Percentiles rank a stretch among this genome's conserved stretches.
Evolutionary conservation across 2,329 filamentous ascomycete species (phyloP).

Genomic region (Fragosphaeria purpurea): DNA sequence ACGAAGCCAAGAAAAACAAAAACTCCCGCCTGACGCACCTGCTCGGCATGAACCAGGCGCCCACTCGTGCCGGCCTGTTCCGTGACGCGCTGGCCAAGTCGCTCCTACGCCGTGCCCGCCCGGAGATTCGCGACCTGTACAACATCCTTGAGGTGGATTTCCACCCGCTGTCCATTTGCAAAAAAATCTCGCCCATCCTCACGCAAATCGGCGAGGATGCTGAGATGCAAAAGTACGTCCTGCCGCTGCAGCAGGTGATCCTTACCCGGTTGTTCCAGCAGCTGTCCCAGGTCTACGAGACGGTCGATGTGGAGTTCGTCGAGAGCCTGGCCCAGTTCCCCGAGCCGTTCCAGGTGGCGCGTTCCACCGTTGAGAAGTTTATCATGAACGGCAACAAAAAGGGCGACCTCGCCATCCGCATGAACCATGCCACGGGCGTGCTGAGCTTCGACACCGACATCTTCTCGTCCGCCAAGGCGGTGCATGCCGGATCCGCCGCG

Average conservation of each 20-base stretch:
- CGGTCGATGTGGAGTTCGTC: slow-evolving; percentile 88
- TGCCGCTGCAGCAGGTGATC: slow-evolving; percentile 95
- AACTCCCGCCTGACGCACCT: slow-evolving; percentile 95
- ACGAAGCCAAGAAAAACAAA: slow-evolving; percentile 97
- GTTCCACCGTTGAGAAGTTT: slow-evolving; percentile 95
- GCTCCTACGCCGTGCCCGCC: slow-evolving; percentile 80
- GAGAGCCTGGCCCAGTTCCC: slow-evolving; percentile 92
- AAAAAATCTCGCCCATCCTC: slow-evolving; percentile 96
- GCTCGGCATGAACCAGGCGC: slow-evolving; percentile 82
- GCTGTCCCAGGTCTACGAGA: slow-evolving; percentile 97
- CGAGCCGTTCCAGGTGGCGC: slow-evolving; percentile 86
- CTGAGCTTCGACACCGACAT: slow-evolving; percentile 97
- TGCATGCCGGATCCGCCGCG: slow-evolving; percentile 71
- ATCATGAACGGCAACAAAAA: slow-evolving; percentile 99
- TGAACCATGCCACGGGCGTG: slow-evolving; percentile 90
- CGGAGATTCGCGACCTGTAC: slow-evolving; percentile 94
- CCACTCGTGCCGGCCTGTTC: slow-evolving; percentile 84
- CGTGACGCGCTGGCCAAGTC: slow-evolving; percentile 93
- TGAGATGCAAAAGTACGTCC: slow-evolving; percentile 95
- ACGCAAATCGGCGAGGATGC: slow-evolving; percentile 85
- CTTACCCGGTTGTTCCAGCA: slow-evolving; percentile 98
- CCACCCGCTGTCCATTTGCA: slow-evolving; percentile 95
- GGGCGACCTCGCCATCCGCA: slow-evolving; percentile 89
- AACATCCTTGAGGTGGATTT: slow-evolving; percentile 99
- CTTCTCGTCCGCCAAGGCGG: slow-evolving; percentile 91